These are phyloP conservation scores for Leptographium galeiforme DNA, from an alignment of 2,329 filamentous ascomycete genomes.

Conservation along the genomic window DNA sequence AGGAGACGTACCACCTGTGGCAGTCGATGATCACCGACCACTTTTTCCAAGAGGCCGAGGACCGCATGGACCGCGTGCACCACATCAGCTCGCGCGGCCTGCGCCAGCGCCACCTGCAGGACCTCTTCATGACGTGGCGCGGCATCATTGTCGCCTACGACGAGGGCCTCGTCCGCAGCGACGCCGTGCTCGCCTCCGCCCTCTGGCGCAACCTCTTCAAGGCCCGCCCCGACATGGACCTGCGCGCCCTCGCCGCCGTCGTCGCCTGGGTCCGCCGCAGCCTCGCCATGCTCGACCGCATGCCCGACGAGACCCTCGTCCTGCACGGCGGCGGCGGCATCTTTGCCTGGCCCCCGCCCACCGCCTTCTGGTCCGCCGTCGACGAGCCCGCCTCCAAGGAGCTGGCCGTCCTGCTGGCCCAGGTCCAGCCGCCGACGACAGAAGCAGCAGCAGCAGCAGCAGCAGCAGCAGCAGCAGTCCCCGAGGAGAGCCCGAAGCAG, in stretches of 20 bases:
- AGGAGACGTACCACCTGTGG: constrained; percentile 57
- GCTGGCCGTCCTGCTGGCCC: constrained; percentile 19
- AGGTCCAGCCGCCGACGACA: background rate
- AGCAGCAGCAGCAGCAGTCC: background rate
- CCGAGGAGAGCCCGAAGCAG: background rate
- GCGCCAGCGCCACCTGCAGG: constrained; percentile 61
- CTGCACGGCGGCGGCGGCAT: constrained; percentile 17
- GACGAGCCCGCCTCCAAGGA: constrained; percentile 26
- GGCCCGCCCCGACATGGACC: constrained; percentile 39
- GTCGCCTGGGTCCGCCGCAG: constrained; percentile 42
- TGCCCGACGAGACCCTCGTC: constrained; percentile 29
- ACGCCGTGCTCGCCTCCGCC: constrained; percentile 65
- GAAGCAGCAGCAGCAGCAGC: background rate
- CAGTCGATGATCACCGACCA: constrained; percentile 88
- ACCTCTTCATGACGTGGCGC: constrained; percentile 87
- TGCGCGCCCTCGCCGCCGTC: constrained; percentile 36
- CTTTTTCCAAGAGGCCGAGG: constrained; percentile 83
- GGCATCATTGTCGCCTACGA: constrained; percentile 75
- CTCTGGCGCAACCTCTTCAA: constrained; percentile 93
- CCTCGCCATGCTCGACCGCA: constrained; percentile 33
- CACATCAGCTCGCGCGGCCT: constrained; percentile 46
- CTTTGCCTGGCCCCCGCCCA: constrained; percentile 28
- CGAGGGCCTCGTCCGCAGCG: constrained; percentile 63
- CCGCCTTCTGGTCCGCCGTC: constrained; percentile 23
- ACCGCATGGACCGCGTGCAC: constrained; percentile 71